Evolutionary conservation across 306 rosid species (phyloP), one percentile per base, ranked within the genome.

Genomic region (Vigna radiata): DNA sequence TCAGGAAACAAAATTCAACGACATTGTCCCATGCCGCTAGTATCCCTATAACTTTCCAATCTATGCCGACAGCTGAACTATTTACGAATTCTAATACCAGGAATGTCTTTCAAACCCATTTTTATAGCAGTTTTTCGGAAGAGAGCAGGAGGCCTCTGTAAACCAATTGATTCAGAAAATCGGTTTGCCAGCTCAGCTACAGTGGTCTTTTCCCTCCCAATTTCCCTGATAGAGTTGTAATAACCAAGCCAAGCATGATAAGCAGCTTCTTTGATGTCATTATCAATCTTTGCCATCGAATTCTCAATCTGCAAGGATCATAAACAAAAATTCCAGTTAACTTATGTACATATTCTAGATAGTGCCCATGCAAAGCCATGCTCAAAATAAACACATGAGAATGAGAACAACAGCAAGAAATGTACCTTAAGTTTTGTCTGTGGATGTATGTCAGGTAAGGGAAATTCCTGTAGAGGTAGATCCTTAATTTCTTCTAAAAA

Each of bases 191-290:
- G 87, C 76, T 92, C 96, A 44, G 87, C 94, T 4, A 91, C 81
- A 66, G 92, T 86, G 76, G 85, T 87, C 81, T 92, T 92, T 52
- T 95, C 97, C 75, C 97, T 89, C 52, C 97, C 92, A 69, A 88
- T 87, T 88, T 91, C 97, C 78, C 87, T 86, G 76, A 95, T 85
- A 21, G 99, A 90, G 84, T 92, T 95, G 72, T 92, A 95, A 83
- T 95, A 92, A 44, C 96, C 94, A 25, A 92, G 99, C 97, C 97
- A 95, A 5, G 94, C 87, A 81, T 95, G 99, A 85, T 89, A 95
- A 17, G 99, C 98, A 37, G 87, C 94, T 82, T 89, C 98, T 85
- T 95, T 95, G 55, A 87, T 81, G 68, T 90, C 89, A 62, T 59
- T 80, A 74, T 89, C 97, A 27, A 95, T 84, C 88, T 87, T 95